Percentiles rank a stretch among this genome's conserved stretches.
phyloP scores from a whole-genome alignment of 2,329 filamentous ascomycete genomes.

The Chalaropsis thielavioides region DNA sequence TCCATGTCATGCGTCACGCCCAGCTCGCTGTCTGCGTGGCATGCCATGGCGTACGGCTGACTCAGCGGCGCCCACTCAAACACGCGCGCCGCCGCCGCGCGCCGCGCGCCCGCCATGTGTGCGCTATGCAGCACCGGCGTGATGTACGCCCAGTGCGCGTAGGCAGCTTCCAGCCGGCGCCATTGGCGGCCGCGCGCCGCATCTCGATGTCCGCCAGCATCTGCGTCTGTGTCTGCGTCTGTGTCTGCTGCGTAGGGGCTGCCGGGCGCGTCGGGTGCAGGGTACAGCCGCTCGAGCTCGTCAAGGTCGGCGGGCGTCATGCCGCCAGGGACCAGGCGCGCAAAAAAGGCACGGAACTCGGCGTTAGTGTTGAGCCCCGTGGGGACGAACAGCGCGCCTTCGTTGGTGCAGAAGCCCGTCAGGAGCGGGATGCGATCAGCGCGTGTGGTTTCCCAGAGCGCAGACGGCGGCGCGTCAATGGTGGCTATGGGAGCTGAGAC shows the following conservation, averaged over 20 bases:
- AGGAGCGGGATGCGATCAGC: slow-evolving; percentile 35
- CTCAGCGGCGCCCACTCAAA: slow-evolving; percentile 46
- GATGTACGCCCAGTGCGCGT: slow-evolving; percentile 51
- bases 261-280: slow-evolving; percentile 35
- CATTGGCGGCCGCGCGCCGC: slow-evolving; percentile 32
- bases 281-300: slow-evolving; percentile 45
- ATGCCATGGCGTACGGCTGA: slow-evolving; percentile 26
- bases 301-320: slow-evolving; percentile 38
- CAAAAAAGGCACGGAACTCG: slow-evolving; percentile 48
- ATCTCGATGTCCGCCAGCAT: slow-evolving; percentile 29
- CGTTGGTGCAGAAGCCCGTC: slow-evolving; percentile 57
- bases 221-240: too few species aligned
- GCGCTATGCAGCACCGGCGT: slow-evolving; percentile 49
- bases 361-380: slow-evolving; percentile 30
- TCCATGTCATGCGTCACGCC: slow-evolving; percentile 32
- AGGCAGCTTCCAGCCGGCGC: slow-evolving; percentile 43
- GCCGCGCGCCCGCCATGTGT: slow-evolving; percentile 23
- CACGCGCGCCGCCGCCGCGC: slow-evolving; percentile 29
- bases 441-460: slow-evolving; percentile 27
- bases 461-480: slow-evolving; percentile 32
- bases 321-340: slow-evolving; percentile 41
- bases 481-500: slow-evolving; percentile 40
- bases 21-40: slow-evolving; percentile 34
- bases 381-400: slow-evolving; percentile 52
- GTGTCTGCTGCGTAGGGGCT: slow-evolving; percentile 25